These are phyloP conservation scores for Rhizophagus prolifer DNA, from an alignment of 192 early-diverging fungal species.

Conservation along the genomic window DNA sequence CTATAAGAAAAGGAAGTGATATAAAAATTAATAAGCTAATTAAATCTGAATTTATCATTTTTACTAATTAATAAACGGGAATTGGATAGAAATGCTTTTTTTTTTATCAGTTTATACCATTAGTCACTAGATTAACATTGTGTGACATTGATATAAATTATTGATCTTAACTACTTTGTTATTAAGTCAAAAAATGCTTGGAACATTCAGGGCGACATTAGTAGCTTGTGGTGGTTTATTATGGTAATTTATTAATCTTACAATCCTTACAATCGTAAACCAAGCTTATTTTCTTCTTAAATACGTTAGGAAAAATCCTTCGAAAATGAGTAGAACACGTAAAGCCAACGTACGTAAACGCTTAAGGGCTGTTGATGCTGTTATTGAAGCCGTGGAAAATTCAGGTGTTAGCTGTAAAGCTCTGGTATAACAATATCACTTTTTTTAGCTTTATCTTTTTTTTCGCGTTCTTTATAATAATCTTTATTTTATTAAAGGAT, in stretches of 20 bases:
- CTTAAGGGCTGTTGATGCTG: slow-evolving; percentile 74
- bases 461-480: neutral
- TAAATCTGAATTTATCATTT: slow-evolving; percentile 6
- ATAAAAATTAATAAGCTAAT: neutral
- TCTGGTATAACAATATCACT: slow-evolving; percentile 41
- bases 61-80: neutral
- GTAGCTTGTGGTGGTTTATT: slow-evolving; percentile 25
- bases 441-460: neutral
- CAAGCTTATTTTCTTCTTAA: neutral
- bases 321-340: slow-evolving; percentile 63
- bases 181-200: slow-evolving; percentile 8
- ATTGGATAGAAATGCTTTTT: no score
- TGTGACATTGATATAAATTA: neutral
- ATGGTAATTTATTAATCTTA: neutral
- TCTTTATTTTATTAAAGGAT: slow-evolving; percentile 39
- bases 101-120: no score
- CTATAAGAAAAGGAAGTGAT: neutral
- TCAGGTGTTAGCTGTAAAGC: slow-evolving; percentile 78
- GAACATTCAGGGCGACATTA: slow-evolving; percentile 11
- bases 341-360: slow-evolving; percentile 88
- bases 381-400: slow-evolving; percentile 63
- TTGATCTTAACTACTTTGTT: neutral
- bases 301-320: slow-evolving; percentile 17
- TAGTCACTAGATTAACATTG: no score
- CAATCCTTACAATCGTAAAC: neutral